phyloP scores from a whole-genome alignment of 164 flowering plant species.

The Macadamia integrifolia region DNA sequence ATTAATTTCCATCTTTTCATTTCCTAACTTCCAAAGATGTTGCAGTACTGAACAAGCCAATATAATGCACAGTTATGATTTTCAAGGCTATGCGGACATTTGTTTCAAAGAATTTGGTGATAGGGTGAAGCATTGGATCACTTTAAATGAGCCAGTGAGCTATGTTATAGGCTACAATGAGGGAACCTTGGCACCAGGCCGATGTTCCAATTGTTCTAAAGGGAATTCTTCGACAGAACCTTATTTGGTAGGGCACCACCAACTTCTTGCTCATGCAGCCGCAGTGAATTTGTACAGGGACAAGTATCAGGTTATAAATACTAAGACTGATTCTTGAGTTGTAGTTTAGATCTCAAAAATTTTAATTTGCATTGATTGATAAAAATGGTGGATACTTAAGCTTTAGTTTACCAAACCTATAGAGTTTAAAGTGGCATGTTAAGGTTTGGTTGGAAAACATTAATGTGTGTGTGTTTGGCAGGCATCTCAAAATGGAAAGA shows the following conservation, averaged over 20 bases:
- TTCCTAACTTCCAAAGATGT: background rate
- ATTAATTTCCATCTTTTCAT: background rate
- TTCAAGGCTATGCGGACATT: background rate
- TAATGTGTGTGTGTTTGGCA: background rate
- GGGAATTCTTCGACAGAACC: background rate
- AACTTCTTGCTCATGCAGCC: no score
- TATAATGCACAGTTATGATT: background rate
- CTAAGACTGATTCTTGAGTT: no score
- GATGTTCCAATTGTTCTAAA: background rate
- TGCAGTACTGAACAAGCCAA: background rate
- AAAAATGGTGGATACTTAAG: no score
- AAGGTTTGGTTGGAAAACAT: no score
- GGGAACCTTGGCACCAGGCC: background rate
- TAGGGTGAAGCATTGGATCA: no score
- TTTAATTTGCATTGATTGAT: no score
- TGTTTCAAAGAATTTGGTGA: no score
- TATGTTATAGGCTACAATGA: background rate
- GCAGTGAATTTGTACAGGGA: background rate
- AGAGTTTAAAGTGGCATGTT: no score
- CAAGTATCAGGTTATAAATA: background rate
- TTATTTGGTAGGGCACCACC: background rate
- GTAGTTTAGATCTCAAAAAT: no score
- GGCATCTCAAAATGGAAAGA: constrained; percentile 17
- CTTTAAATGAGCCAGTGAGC: background rate
- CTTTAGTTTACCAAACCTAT: no score